Conservation (phyloP, 2,329 filamentous ascomycete genomes). For the Zasmidium cellare region DNA sequence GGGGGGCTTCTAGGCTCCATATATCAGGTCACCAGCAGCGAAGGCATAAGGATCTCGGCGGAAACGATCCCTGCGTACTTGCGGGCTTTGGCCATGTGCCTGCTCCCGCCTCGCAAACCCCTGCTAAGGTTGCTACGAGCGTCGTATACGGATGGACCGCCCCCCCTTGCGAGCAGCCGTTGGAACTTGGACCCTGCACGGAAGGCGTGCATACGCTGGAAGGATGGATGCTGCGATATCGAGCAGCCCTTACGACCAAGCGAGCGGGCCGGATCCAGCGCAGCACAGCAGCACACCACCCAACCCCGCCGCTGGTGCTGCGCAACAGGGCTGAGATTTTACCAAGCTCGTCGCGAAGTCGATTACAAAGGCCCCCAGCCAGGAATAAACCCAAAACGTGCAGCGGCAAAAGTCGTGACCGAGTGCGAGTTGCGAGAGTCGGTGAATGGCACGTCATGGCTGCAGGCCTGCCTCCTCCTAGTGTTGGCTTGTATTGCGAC, state of each 20-base stretch:
- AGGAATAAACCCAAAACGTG: slow-evolving; percentile 3
- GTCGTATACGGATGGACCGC: slow-evolving; percentile 2
- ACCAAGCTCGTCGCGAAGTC: slow-evolving; percentile 4
- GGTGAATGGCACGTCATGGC: slow-evolving; percentile 8
- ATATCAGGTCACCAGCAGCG: slow-evolving; percentile 22
- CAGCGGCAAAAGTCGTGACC: slow-evolving; percentile 7
- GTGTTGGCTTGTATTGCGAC: background rate
- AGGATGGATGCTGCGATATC: background rate
- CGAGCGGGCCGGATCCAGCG: background rate
- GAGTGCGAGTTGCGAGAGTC: slow-evolving; percentile 2
- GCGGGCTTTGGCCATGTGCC: slow-evolving; percentile 17
- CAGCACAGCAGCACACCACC: background rate
- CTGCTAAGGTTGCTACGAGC: slow-evolving; percentile 11
- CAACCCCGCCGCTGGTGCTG: slow-evolving; percentile 5
- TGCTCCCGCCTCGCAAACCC: slow-evolving; percentile 12
- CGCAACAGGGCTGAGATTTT: slow-evolving; percentile 9
- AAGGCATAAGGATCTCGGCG: slow-evolving; percentile 21
- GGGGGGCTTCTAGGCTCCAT: slow-evolving; percentile 18
- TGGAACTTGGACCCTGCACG: slow-evolving; percentile 9
- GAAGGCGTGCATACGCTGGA: slow-evolving; percentile 6
- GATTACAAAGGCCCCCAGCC: slow-evolving; percentile 9
- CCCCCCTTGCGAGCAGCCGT: background rate
- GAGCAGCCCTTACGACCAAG: background rate
- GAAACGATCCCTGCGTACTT: slow-evolving; percentile 20
- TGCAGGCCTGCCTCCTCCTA: background rate